A percentile compares a stretch with the other conserved stretches of the same genome.
These are phyloP conservation scores for Euphorbia neoarborescens DNA, from an alignment of 441 rosid species.

Conservation along the genomic window DNA sequence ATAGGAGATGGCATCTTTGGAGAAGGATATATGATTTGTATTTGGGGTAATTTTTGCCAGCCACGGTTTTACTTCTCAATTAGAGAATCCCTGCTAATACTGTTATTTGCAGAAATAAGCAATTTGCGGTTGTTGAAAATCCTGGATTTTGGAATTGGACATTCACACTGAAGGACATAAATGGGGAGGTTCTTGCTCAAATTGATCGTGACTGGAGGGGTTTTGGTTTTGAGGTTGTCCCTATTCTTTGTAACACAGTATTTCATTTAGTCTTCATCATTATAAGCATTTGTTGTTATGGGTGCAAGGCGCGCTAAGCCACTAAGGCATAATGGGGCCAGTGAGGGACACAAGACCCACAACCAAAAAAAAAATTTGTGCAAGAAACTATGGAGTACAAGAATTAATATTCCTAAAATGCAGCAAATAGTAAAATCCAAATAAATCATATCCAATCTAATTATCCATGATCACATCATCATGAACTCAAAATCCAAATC, in stretches of 20 bases:
- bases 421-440: too few relatives aligned
- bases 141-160: constrained; percentile 99
- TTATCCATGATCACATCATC: too few relatives aligned
- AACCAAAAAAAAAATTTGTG: too few relatives aligned
- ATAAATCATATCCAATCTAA: too few relatives aligned
- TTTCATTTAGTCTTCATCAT: constrained; percentile 2
- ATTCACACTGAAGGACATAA: constrained; percentile 70
- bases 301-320: too few relatives aligned
- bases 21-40: constrained; percentile 90
- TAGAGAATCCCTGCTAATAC: constrained; percentile 5
- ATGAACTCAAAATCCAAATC: too few relatives aligned
- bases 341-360: too few relatives aligned
- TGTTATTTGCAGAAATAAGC: constrained; percentile 49
- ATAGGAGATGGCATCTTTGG: constrained; percentile 96
- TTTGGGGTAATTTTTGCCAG: constrained; percentile 50
- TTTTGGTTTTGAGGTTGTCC: constrained; percentile 82
- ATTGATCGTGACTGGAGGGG: constrained; percentile 98
- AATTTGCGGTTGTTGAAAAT: constrained; percentile 86
- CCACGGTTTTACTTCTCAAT: constrained; percentile 2
- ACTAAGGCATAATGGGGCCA: too few relatives aligned
- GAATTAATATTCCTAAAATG: too few relatives aligned
- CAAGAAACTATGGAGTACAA: too few relatives aligned
- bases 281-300: too few relatives aligned
- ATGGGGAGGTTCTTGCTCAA: constrained; percentile 68
- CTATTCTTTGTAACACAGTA: constrained; percentile 12